Evolutionary conservation across 2,329 filamentous ascomycete species (phyloP), one percentile per base, ranked within the genome.

Genomic region (Clarireedia sp.): DNA sequence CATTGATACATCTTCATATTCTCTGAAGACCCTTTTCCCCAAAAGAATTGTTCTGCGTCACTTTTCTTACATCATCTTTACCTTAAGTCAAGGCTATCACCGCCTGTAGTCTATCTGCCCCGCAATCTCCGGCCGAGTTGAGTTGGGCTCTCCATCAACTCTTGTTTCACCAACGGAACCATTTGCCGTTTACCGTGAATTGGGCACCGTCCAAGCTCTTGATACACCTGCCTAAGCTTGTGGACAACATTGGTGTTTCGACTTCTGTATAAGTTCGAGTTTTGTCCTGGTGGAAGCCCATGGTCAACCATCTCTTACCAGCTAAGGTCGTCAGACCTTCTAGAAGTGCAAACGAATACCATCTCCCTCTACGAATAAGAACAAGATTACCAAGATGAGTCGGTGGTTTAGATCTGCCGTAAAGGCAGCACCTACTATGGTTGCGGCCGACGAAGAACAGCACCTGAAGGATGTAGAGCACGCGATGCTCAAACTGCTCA

Each of bases 401-500:
- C 59, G 63, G 21, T 68, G 67, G 67, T 68, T 68, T 46, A 64
- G 57, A 58, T 60, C 62, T 21, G 60, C 51, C 23, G 58, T 52
- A 21, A 67, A 65, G 56, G 48, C 56, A 12, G 26, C 53, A 9
- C 58, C 59, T 23, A 24, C 51, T 16, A 64, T 69, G 62, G 54
- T 59, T 33, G 66, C 68, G 4, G 72, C 71, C 24, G 69, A 73
- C 54, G 78, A 82, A 65, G 72, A 77, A 59, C 71, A 72, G 43
- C 74, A 84, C 64, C 77, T 87, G 62, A 72, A 78, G 61, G 76
- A 80, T 62, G 83, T 82, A 60, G 79, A 85, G 74, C 69, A 67
- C 69, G 86, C 87, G 40, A 82, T 86, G 4, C 78, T 80, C 8
- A 74, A 88, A 56, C 89, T 96, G 63, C 86, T 96, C 78, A 86